A percentile compares a stretch with the other conserved stretches of the same genome.
phyloP scores from a whole-genome alignment of 352 stramenopile species.

The Pythium brassicae region DNA sequence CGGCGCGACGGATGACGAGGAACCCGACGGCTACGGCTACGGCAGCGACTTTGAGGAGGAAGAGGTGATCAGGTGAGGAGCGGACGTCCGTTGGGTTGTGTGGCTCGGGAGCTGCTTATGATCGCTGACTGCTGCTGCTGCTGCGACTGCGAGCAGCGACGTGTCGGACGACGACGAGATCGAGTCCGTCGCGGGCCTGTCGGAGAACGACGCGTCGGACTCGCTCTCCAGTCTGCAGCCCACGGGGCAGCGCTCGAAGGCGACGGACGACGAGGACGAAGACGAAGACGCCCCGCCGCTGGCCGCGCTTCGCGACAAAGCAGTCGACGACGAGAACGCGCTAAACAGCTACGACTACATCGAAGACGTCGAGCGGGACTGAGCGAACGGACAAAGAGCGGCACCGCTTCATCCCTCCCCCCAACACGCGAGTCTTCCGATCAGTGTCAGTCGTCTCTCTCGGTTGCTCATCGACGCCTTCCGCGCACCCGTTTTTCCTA shows the following conservation, averaged over 20 bases:
- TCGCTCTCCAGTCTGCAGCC: conserved; percentile 6
- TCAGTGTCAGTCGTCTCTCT: too few species aligned
- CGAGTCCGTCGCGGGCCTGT: conserved; percentile 45
- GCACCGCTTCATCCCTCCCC: too few species aligned
- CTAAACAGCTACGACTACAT: conserved; percentile 87
- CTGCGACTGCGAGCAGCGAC: conserved; percentile 2
- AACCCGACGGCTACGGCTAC: conserved; percentile 67
- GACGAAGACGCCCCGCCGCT: not conserved
- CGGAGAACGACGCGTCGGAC: conserved; percentile 33
- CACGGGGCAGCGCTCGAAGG: not conserved
- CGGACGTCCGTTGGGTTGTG: too few species aligned
- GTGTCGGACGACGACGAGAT: conserved; percentile 17
- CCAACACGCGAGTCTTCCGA: too few species aligned
- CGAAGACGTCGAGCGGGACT: conserved; percentile 54
- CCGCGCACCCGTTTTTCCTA: too few species aligned
- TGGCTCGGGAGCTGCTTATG: too few species aligned
- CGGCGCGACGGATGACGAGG: conserved; percentile 6
- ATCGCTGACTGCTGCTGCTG: not conserved
- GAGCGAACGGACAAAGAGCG: not conserved
- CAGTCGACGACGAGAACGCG: conserved; percentile 52
- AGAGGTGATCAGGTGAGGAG: conserved; percentile 60
- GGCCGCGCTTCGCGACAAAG: conserved; percentile 24
- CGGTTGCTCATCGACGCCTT: not conserved
- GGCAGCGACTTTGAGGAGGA: conserved; percentile 84
- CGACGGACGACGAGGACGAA: not conserved